Base-by-base conservation (phyloP, 1,139 yeast species). In the Komagataea norvegica region DNA sequence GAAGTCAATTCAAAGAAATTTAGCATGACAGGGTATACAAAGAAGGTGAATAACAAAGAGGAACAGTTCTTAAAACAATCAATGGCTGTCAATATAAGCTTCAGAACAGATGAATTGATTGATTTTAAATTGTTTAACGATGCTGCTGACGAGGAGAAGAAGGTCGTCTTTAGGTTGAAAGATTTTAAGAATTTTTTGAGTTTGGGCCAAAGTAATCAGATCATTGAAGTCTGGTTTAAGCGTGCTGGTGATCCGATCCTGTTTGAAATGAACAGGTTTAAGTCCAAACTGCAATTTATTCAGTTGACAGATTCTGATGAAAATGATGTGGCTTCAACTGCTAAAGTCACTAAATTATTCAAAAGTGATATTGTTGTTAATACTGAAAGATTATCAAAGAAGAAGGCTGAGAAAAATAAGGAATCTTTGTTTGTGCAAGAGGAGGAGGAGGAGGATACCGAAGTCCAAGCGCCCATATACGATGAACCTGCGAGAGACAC, bases 41-140 rank as follows among this genome's bases (percentile, higher is more conserved):
- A 68, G 38, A 76, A 69, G 32, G 56, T 77, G 1, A 55, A 51
- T 37, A 52, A 71, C 33, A 71, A 71, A 42, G 78, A 74, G 38
- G 61, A 66, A 28, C 79, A 74, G 40, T 65, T 72, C 34, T 55
- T 78, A 35, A 70, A 68, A 45, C 79, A 75, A 43, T 79, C 81
- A 3, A 72, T 77, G 73, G 70, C 77, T 4, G 65, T 73, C 6
- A 68, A 75, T 14, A 72, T 76, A 24, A 65, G 77, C 1, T 57
- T 77, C 36, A 63, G 62, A 27, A 54, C 71, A 1, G 67, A 66
- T n/a, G 81, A 76, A 44, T 48, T 74, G 31, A 39, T 51, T 45
- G 63, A 40, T 49, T 52, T 52, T 46, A 55, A 43, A 31, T 60
- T 26, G 47, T 41, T 39, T n/a, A 36, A 37, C 15, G 40, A 37